phyloP scores from a whole-genome alignment of 352 stramenopile genomes.

The Vaucheria bursata region DNA sequence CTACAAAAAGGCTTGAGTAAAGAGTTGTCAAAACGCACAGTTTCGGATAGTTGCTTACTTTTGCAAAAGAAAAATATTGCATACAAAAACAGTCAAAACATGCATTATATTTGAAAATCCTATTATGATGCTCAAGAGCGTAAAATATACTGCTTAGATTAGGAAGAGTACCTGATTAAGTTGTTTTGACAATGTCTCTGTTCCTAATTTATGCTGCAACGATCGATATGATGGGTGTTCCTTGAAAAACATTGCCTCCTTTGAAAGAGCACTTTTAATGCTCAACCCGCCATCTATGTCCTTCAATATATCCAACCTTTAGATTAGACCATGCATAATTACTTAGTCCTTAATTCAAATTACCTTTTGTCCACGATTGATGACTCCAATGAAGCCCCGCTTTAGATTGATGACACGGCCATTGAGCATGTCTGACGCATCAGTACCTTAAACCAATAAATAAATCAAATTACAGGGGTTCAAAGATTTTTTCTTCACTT shows the following conservation, averaged over 20 bases:
- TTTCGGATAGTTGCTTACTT: no score
- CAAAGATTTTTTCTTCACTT: not conserved
- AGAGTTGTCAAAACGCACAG: no score
- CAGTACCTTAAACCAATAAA: constrained; percentile 64
- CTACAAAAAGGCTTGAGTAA: no score
- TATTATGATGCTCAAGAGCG: no score
- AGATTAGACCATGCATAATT: no score
- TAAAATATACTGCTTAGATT: no score
- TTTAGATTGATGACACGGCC: constrained; percentile 86
- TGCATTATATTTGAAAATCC: no score
- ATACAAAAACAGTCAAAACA: no score
- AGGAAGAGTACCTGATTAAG: constrained; percentile 85
- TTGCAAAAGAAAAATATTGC: no score
- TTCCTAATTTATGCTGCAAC: constrained; percentile 86
- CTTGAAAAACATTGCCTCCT: constrained; percentile 94
- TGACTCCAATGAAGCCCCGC: constrained; percentile 93
- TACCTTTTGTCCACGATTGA: constrained; percentile 90
- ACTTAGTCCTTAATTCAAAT: not conserved
- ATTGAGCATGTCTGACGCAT: constrained; percentile 90
- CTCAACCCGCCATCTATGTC: constrained; percentile 92
- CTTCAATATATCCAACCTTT: no score
- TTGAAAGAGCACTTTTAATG: constrained; percentile 80
- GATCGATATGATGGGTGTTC: constrained; percentile 86
- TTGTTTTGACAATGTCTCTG: constrained; percentile 84
- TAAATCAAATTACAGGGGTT: not conserved